Evolutionary conservation across 78 protist genomes (phyloP).

Genomic region (Ministeria vibrans): DNA sequence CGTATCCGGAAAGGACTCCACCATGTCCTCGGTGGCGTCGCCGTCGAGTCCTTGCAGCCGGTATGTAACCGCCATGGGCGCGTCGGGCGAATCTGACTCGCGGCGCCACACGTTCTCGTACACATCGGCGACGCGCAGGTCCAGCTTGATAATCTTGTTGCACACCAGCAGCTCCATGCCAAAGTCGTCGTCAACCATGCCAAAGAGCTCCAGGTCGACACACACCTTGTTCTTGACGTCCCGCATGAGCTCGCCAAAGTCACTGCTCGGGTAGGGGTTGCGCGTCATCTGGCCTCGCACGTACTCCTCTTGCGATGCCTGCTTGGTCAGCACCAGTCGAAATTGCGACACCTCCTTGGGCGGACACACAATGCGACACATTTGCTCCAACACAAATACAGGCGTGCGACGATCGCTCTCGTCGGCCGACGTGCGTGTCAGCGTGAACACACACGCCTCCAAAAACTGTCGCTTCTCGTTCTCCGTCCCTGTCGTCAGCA

Average conservation of each 20-base stretch:
- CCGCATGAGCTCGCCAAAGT: constrained; percentile 73
- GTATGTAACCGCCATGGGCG: constrained; percentile 76
- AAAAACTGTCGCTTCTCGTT: constrained; percentile 36
- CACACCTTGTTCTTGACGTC: constrained; percentile 82
- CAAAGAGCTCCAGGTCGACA: constrained; percentile 52
- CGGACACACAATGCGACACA: constrained; percentile 65
- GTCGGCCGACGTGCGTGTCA: too few species aligned
- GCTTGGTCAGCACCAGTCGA: constrained; percentile 46
- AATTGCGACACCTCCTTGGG: constrained; percentile 36
- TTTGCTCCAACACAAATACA: constrained; percentile 63
- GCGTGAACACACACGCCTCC: constrained; percentile 49
- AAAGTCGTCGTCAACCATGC: constrained; percentile 72
- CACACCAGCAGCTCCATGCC: constrained; percentile 87
- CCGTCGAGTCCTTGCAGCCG: constrained; percentile 69
- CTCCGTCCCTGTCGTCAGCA: constrained; percentile 22
- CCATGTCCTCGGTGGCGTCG: constrained; percentile 78
- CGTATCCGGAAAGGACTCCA: constrained; percentile 42
- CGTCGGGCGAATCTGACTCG: neutral
- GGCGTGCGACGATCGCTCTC: constrained; percentile 34
- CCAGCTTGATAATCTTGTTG: constrained; percentile 71
- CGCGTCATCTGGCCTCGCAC: constrained; percentile 80
- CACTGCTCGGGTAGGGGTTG: constrained; percentile 60
- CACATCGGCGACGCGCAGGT: constrained; percentile 61
- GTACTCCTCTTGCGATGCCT: constrained; percentile 85
- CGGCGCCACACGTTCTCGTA: constrained; percentile 74